Base-by-base conservation (phyloP, 225 moss, liverwort and hornwort genomes). In the Lunularia cruciata region DNA sequence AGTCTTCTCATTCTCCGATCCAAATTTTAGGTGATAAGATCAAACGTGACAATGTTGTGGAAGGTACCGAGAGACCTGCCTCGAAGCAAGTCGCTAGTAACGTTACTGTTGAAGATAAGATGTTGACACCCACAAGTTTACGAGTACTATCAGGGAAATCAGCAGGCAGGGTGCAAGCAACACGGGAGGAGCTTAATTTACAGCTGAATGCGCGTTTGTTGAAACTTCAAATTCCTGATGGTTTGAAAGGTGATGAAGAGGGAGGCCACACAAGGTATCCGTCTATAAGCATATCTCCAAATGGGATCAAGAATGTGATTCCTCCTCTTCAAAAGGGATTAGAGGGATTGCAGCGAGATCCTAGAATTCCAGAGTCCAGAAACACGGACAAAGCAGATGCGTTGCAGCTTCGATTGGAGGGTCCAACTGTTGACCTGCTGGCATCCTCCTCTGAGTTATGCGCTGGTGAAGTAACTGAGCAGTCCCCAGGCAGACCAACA, bases 391-490 rank as follows among this genome's bases (percentile, higher is more conserved):
- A 54, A 32, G 22, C 64, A 46, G 69, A 73, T 25, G 39, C 49
- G 34, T 33, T 37, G 31, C 68, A 69, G 30, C 49, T 65, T 22
- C 57, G 57, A 20, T 56, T 63, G 32, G 65, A 67, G 19, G 73
- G 59, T 27, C 2, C 37, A 28, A 33, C 42, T 8, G 52, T 34
- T 60, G 66, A 71, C 32, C 35, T 52, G 49, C 63, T 56, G 25
- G 49, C 18, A 12, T 57, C 72, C 34, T 51, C 51, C 6, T 3
- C 32, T 64, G 73, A 68, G 10, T 28, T 55, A n/a, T 37, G 32
- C 63, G 27, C 67, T 68, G 47, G 60, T 63, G 80, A 70, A 63
- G 52, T 57, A 20, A 27, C 47, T 40, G 72, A 76, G 37, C 68
- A 58, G 62, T 46, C n/a, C 26, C 43, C 65, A 14, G 71, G 66